Conservation (phyloP, 164 flowering plant genomes). For the Vitis riparia region DNA sequence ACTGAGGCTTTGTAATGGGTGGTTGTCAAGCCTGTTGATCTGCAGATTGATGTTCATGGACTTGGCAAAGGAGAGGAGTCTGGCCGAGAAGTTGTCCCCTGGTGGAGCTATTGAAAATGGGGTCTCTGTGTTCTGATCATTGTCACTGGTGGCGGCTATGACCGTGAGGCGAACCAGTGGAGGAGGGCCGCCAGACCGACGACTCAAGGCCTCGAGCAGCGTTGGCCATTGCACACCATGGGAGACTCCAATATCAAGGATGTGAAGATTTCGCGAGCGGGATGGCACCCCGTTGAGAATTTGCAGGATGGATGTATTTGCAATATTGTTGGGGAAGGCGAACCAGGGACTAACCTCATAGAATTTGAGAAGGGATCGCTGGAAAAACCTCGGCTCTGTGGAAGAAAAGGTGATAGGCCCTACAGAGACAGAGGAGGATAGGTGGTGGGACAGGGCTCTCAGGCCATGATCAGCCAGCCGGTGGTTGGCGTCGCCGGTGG, state of each 20-base stretch:
- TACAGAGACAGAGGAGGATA: slow-evolving; percentile 26
- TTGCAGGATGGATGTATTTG: slow-evolving; percentile 68
- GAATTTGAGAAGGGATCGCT: slow-evolving; percentile 51
- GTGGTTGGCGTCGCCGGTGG: slow-evolving; percentile 71
- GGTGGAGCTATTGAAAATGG: slow-evolving; percentile 66
- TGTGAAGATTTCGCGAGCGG: slow-evolving; percentile 37
- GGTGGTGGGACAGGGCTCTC: slow-evolving; percentile 48
- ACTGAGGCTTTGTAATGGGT: slow-evolving; percentile 41
- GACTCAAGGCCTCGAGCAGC: slow-evolving; percentile 62
- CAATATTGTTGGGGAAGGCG: slow-evolving; percentile 61
- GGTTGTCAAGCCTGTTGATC: slow-evolving; percentile 45
- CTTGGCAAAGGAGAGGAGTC: slow-evolving; percentile 59
- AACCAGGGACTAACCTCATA: slow-evolving; percentile 83
- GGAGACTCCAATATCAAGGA: slow-evolving; percentile 78
- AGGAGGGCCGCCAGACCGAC: slow-evolving; percentile 65
- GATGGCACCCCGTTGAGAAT: slow-evolving; percentile 31
- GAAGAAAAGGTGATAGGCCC: slow-evolving; percentile 40
- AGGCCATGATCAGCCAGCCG: slow-evolving; percentile 69
- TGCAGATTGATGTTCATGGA: slow-evolving; percentile 53
- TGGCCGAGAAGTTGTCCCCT: slow-evolving; percentile 47
- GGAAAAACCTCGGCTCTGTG: slow-evolving; percentile 55
- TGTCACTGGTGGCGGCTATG: slow-evolving; percentile 22
- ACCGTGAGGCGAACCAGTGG: slow-evolving; percentile 64
- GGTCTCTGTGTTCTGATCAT: slow-evolving; percentile 21
- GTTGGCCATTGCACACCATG: slow-evolving; percentile 92